Evolutionary conservation across 306 rosid species (phyloP).

Genomic region (Trifolium repens): DNA sequence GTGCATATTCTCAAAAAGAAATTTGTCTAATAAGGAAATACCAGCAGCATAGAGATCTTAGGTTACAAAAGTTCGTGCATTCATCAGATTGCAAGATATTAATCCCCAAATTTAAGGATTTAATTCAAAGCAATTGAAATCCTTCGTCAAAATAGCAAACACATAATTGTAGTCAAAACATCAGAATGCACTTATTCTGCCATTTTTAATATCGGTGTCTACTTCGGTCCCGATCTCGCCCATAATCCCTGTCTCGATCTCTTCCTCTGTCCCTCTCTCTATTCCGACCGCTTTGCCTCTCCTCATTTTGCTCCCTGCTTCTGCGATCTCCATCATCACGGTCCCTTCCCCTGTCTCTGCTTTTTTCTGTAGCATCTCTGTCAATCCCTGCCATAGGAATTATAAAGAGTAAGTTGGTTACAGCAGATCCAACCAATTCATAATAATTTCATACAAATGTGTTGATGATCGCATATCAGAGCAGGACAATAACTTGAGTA

Average conservation of each 20-base stretch:
- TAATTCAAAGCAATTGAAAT: slow-evolving; percentile 36
- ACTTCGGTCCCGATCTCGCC: slow-evolving; percentile 71
- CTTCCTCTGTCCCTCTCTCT: slow-evolving; percentile 82
- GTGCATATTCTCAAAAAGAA: slow-evolving; percentile 33
- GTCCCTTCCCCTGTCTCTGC: slow-evolving; percentile 84
- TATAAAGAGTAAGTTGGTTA: slow-evolving; percentile 25
- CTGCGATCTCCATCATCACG: slow-evolving; percentile 63
- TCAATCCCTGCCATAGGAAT: slow-evolving; percentile 70
- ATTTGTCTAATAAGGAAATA: slow-evolving; percentile 25
- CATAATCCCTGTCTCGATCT: slow-evolving; percentile 75
- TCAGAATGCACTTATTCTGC: slow-evolving; percentile 31
- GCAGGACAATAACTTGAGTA: background rate
- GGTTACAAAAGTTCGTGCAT: slow-evolving; percentile 41
- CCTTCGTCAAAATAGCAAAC: slow-evolving; percentile 34
- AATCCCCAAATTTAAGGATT: slow-evolving; percentile 37
- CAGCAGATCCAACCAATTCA: slow-evolving; percentile 25
- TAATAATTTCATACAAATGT: slow-evolving; percentile 26
- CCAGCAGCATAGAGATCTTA: slow-evolving; percentile 12
- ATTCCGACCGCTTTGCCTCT: slow-evolving; percentile 72
- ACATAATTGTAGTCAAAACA: slow-evolving; percentile 34
- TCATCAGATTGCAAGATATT: slow-evolving; percentile 38
- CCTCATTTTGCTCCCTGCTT: slow-evolving; percentile 71
- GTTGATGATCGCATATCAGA: slow-evolving; percentile 11
- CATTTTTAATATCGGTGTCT: slow-evolving; percentile 65
- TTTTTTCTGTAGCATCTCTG: slow-evolving; percentile 78